Base-by-base conservation (phyloP, 2,329 filamentous ascomycete genomes). In the Colletotrichum endophyticum region DNA sequence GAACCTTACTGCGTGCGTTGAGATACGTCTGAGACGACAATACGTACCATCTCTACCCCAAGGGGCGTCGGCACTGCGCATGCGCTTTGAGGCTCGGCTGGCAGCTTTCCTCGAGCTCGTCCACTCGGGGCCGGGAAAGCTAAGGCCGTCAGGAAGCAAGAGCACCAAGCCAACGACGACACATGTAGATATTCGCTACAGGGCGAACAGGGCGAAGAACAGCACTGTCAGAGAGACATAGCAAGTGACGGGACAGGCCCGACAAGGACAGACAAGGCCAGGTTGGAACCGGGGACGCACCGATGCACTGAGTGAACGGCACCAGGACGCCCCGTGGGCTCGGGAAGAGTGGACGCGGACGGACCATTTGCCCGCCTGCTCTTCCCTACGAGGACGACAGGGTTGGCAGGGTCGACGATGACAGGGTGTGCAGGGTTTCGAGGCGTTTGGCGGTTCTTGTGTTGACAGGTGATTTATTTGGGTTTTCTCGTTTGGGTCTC, bases 291-390 rank as follows among this genome's bases (percentile, higher is more conserved):
- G 70, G 73, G 57, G 57, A 69, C 64, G 57, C 70, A 53, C 64
- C 63, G 70, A 73, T 76, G 32, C 70, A 61, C 11, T 69, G 69
- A 72, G 69, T 44, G 32, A 68, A 73, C 70, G 70, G 64, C 70
- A 64, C 32, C 63, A 72, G 39, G 39, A 76, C 63, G 70, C 73
- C 70, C 73, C 73, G 70, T 76, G 73, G 64, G 73, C 73, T 76
- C 73, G 73, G 73, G 73, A 76, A 72, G 73, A 64, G 70, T 73
- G 73, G 73, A 64, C 73, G 57, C 73, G 63, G 73, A 70, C 64
- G 73, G 73, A 69, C 70, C 73, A 76, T 69, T 76, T 28, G 57
- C 56, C 73, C 64, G 70, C 57, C 25, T 69, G 15, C 53, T 39
- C 25, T 22, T 76, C 70, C 61, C 22, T 62, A 56, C 57, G 22